phyloP scores from a whole-genome alignment of 768 basidiomycete species.

The Rhodotorula kratochvilovae region DNA sequence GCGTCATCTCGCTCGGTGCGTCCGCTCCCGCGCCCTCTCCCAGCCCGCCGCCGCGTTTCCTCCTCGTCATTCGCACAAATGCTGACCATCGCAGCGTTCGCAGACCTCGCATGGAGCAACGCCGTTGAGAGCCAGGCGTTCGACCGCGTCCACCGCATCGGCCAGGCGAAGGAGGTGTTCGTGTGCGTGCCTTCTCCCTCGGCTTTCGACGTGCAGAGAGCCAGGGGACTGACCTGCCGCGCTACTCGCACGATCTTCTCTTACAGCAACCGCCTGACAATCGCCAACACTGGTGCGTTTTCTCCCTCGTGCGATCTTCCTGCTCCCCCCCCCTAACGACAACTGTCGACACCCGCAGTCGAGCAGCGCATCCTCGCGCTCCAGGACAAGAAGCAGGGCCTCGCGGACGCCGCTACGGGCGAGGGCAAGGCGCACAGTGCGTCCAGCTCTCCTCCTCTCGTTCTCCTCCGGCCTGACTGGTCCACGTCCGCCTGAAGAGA shows the following conservation, averaged over 20 bases:
- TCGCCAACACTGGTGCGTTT: conserved; percentile 41
- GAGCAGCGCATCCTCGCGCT: conserved; percentile 67
- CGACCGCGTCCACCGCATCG: conserved; percentile 48
- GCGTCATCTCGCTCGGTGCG: conserved; percentile 71
- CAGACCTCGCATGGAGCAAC: conserved; percentile 49
- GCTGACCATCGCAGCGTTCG: too few species aligned
- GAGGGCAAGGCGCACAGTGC: conserved; percentile 21
- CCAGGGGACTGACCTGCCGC: neutral
- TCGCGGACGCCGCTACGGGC: conserved; percentile 45
- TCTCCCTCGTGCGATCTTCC: conserved; percentile 6
- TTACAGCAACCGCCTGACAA: conserved; percentile 47
- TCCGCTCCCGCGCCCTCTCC: neutral
- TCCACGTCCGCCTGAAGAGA: neutral
- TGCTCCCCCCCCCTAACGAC: neutral
- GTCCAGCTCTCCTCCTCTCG: neutral
- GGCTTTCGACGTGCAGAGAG: too few species aligned
- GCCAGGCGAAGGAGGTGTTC: neutral
- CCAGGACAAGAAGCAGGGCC: conserved; percentile 56
- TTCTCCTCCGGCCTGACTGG: neutral
- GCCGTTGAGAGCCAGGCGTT: conserved; percentile 47
- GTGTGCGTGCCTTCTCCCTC: neutral
- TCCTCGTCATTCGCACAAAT: too few species aligned
- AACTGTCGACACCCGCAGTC: neutral
- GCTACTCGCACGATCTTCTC: too few species aligned
- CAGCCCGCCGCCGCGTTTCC: too few species aligned